Evolutionary conservation across 139 green algal genomes (phyloP).

Genomic region (Gonium pectorale): DNA sequence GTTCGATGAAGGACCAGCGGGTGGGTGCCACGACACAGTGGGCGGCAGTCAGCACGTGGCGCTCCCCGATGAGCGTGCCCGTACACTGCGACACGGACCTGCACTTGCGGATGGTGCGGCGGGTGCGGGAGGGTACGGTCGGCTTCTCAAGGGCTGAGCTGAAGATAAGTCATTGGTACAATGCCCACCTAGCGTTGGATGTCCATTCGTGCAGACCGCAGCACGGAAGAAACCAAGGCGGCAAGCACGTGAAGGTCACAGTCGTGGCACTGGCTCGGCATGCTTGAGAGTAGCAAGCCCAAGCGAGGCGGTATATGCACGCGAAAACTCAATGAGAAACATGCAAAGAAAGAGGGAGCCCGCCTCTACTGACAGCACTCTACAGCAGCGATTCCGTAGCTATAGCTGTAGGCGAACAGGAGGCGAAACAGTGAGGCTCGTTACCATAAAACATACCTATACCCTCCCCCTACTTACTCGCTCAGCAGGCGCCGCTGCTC

Average conservation of each 20-base stretch:
- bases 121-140: not conserved
- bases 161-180: too few species aligned
- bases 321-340: too few species aligned
- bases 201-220: too few species aligned
- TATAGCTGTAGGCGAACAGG: not conserved
- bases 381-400: too few species aligned
- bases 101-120: not conserved
- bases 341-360: not conserved
- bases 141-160: not conserved
- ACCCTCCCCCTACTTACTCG: not conserved
- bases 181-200: too few species aligned
- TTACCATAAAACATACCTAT: too few species aligned
- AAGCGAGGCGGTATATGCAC: too few species aligned
- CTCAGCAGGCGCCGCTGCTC: not conserved
- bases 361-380: not conserved
- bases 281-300: too few species aligned
- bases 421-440: too few species aligned
- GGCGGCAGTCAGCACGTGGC: conserved; percentile 32
- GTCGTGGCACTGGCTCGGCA: too few species aligned
- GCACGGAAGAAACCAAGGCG: too few species aligned
- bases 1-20: conserved; percentile 32
- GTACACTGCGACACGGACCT: conserved; percentile 35
- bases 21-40: conserved; percentile 45
- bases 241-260: too few species aligned
- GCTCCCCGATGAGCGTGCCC: conserved; percentile 34